Percentiles rank a stretch among this genome's conserved stretches.
Evolutionary conservation across 2,329 filamentous ascomycete genomes (phyloP).

Genomic region (Cladosporium oxysporum): DNA sequence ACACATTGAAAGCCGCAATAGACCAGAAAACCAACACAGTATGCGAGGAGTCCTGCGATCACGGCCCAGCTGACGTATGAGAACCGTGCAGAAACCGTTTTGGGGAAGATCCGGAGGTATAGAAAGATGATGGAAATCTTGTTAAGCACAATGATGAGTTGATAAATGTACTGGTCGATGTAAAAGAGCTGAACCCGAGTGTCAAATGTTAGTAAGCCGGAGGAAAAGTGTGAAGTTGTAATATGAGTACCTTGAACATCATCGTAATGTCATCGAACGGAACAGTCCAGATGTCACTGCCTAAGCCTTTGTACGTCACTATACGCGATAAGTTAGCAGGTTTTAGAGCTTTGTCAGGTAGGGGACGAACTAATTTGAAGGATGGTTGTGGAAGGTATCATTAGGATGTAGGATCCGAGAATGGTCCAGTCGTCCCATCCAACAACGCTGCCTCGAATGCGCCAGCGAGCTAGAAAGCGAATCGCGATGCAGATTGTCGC

Average conservation of each 20-base stretch:
- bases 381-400: constrained; percentile 12
- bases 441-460: neutral
- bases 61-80: neutral
- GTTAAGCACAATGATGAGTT: constrained; percentile 1
- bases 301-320: neutral
- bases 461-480: constrained; percentile 7
- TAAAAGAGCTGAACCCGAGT: neutral
- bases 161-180: constrained; percentile 13
- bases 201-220: neutral
- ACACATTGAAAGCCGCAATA: constrained; percentile 1
- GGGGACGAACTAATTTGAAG: constrained; percentile 12
- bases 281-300: neutral
- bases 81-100: neutral
- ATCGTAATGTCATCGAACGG: neutral
- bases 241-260: constrained; percentile 4
- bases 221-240: neutral
- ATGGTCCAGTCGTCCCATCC: constrained; percentile 23
- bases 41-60: neutral
- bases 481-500: neutral
- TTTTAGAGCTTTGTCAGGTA: too few relatives aligned
- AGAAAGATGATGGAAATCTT: constrained; percentile 12
- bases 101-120: constrained; percentile 1
- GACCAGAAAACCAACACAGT: neutral
- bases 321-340: neutral
- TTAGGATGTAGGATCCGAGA: neutral